Percentiles rank a stretch among this genome's conserved stretches.
Conservation (phyloP, 169 alveolate genomes). For the Eimeria sp. region DNA sequence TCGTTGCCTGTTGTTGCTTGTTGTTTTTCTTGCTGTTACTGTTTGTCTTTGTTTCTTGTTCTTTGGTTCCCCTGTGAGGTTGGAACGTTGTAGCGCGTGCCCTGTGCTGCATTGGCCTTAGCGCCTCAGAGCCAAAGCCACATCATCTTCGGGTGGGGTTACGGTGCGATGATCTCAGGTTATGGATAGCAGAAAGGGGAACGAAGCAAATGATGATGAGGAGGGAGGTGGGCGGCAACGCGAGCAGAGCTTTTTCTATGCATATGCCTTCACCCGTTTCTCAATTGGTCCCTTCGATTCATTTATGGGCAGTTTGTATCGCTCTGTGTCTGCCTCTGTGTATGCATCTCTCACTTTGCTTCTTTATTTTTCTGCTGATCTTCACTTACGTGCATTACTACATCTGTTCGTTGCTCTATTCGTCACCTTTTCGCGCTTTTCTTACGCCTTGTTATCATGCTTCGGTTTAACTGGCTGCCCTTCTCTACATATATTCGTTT, state of each 20-base stretch:
- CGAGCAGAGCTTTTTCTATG: background rate
- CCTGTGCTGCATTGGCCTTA: background rate
- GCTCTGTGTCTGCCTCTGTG: background rate
- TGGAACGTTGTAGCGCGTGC: background rate
- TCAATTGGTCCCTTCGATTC: background rate
- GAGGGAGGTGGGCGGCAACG: constrained; percentile 34
- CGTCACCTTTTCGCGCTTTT: background rate
- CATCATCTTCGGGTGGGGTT: background rate
- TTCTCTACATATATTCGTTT: background rate
- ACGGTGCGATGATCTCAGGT: constrained; percentile 1
- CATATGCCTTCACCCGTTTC: background rate
- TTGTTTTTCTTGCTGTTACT: background rate
- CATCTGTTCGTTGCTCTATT: background rate
- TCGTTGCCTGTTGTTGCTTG: too few species aligned
- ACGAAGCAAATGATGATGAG: constrained; percentile 10
- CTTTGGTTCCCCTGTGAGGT: background rate
- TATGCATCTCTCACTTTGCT: background rate
- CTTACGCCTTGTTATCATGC: background rate
- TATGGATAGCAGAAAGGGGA: constrained; percentile 25
- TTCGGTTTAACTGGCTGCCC: background rate
- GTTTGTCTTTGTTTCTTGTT: background rate
- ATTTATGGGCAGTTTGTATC: background rate
- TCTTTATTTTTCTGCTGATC: background rate
- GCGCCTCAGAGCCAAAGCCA: background rate
- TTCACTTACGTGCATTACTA: background rate